phyloP scores from a whole-genome alignment of 2,329 filamentous ascomycete species.

The Aureobasidium sp. region DNA sequence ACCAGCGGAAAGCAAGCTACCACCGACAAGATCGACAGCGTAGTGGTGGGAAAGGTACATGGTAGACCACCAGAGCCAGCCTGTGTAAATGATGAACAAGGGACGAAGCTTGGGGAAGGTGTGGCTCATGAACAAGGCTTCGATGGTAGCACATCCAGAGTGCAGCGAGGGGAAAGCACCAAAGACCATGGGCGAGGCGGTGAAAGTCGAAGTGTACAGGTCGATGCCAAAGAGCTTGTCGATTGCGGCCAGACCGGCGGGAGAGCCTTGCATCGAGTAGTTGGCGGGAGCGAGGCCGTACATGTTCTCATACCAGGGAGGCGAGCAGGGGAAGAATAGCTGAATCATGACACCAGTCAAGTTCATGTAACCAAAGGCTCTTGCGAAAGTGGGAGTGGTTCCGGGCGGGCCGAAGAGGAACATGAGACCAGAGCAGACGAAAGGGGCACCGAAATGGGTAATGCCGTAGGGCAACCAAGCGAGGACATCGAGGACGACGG shows the following conservation, averaged over 20 bases:
- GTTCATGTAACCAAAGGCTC: slow-evolving; percentile 88
- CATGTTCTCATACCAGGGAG: slow-evolving; percentile 94
- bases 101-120: slow-evolving; percentile 78
- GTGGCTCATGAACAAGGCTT: slow-evolving; percentile 88
- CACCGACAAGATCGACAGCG: slow-evolving; percentile 83
- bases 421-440: slow-evolving; percentile 68
- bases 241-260: slow-evolving; percentile 80
- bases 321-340: slow-evolving; percentile 84
- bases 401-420: slow-evolving; percentile 87
- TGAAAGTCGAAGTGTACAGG: slow-evolving; percentile 89
- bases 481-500: slow-evolving; percentile 73
- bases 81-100: slow-evolving; percentile 73
- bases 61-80: slow-evolving; percentile 97
- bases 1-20: slow-evolving; percentile 56
- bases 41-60: slow-evolving; percentile 99
- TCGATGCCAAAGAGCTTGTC: slow-evolving; percentile 87
- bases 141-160: slow-evolving; percentile 79
- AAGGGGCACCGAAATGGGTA: slow-evolving; percentile 80
- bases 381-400: slow-evolving; percentile 75
- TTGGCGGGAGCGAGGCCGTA: slow-evolving; percentile 87
- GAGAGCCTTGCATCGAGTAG: slow-evolving; percentile 84
- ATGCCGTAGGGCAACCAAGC: slow-evolving; percentile 93
- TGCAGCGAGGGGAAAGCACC: slow-evolving; percentile 93
- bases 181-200: slow-evolving; percentile 82
- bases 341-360: slow-evolving; percentile 82